Base-by-base conservation (phyloP, 805 yeast species). In the Suhomyces pyralidae region DNA sequence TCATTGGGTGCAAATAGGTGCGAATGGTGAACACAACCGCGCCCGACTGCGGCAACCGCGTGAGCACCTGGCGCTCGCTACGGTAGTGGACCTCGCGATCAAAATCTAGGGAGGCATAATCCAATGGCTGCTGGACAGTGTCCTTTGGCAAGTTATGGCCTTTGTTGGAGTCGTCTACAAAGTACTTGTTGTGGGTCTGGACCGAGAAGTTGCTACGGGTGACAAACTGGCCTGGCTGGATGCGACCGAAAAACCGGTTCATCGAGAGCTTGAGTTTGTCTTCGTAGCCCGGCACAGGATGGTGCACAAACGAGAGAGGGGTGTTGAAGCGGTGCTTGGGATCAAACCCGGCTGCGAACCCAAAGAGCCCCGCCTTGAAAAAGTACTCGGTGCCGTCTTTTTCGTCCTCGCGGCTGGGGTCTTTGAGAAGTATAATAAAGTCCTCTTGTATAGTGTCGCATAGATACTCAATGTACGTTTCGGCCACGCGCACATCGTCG, bases 341-440 rank as follows among this genome's bases (percentile, higher is more conserved):
- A 49, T 73, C 65, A 50, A 75, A 75, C 0, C 80, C 80, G 20
- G 77, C 77, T 1, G 80, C 78, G 63, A 75, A 75, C 5, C 75
- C 79, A 63, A 74, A 75, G 1, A 75, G 63, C 0, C 79, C 79
- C 1, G 69, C 79, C 55, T 74, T 75, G 67, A 73, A 74, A 54
- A 57, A 69, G 56, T 74, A 74, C 57, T 75, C 80, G 2, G 64
- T 58, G 0, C 74, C 75, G 43, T 67, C 64, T 6, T 59, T 56
- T 46, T 67, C 71, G 38, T 66, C 49, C 22, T 56, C 58, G 28
- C 63, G 54, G 3, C 62, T 24, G 0, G 71, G 70, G 46, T 73
- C 78, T 49, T 71, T 71, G 52, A 69, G 51, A 45, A 74, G 59
- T 12, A 74, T 64, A 17, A 74, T 71, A 55, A 74, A 70, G 53